Base-by-base conservation (phyloP, 192 early-diverging fungal genomes). In the Coemansia sp. region DNA sequence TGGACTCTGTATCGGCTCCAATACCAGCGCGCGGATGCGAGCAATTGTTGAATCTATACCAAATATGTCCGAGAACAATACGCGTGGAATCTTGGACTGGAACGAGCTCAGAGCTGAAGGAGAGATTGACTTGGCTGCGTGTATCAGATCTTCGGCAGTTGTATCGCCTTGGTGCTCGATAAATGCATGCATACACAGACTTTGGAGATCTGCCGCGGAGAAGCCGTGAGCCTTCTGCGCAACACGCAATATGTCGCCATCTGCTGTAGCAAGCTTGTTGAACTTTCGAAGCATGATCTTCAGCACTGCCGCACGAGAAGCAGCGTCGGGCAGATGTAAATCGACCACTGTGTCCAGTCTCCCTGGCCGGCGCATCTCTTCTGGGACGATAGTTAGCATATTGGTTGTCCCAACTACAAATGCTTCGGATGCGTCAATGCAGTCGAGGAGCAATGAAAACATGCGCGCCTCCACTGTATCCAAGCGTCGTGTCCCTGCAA, bases 151-250 rank as follows among this genome's bases (percentile, higher is more conserved):
- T 61, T 81, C 52, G 21, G 58, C 67, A 50, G 72, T 56, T 49
- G 49, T 68, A 24, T 61, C 52, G n/a, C 19, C 50, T 32, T 22
- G 52, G 2, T 58, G 69, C 50, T 67, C 82, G 69, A 71, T 81
- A 70, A 60, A 89, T 50, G 55, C 61, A 73, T 68, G 38, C 76
- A 81, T 16, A 76, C 88, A 92, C 27, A 91, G 58, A 28, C 79
- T 87, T 75, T 89, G 84, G 57, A 95, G 72, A 74, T 95, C 93
- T 12, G 90, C 86, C 1, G 90, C 85, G 0, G 90, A 89, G 70
- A 90, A 92, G n/a, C 93, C 92, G 38, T 82, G 74, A 0, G 74
- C 66, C 30, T 51, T 56, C 30, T 64, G 65, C 31, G 79, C 74
- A 19, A 73, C 50, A 26, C 25, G 56, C n/a, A 49, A 44, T 32